These are phyloP conservation scores for Arbutus unedo DNA, from an alignment of 148 eudicot species.

Conservation along the genomic window DNA sequence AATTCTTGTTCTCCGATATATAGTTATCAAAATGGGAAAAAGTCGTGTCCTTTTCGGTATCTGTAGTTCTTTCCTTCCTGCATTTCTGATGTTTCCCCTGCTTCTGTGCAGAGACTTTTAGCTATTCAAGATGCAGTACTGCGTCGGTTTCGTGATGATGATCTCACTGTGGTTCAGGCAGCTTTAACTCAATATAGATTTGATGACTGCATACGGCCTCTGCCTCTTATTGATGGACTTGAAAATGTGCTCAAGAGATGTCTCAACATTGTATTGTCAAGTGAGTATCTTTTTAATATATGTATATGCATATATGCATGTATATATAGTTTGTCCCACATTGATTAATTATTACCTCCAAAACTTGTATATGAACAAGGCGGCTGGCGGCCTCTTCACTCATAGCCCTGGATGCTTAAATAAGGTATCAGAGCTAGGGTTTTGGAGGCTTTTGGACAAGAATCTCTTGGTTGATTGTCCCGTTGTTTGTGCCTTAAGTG, in stretches of 20 bases:
- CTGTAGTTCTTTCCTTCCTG: background rate
- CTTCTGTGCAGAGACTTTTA: slow-evolving; percentile 46
- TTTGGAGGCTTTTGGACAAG: too few species aligned
- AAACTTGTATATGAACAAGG: too few species aligned
- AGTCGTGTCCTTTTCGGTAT: background rate
- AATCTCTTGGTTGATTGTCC: too few species aligned
- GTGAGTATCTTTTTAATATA: slow-evolving; percentile 27
- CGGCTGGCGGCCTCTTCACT: too few species aligned
- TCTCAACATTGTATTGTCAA: slow-evolving; percentile 42
- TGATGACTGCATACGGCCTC: slow-evolving; percentile 39
- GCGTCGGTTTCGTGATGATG: slow-evolving; percentile 69
- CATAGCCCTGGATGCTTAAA: too few species aligned
- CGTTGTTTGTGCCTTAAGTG: too few species aligned
- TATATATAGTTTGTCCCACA: too few species aligned
- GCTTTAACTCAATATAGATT: slow-evolving; percentile 57
- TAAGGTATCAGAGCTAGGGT: too few species aligned
- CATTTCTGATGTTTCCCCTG: background rate
- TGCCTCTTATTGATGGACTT: slow-evolving; percentile 44
- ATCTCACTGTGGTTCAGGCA: slow-evolving; percentile 69
- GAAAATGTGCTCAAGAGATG: slow-evolving; percentile 63
- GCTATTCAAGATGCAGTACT: slow-evolving; percentile 63
- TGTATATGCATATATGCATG: too few species aligned
- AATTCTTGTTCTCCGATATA: background rate
- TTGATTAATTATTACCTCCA: too few species aligned
- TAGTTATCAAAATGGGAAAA: background rate